Base-by-base conservation (phyloP, 768 basidiomycete species). In the Mycena olivaceomarginata region DNA sequence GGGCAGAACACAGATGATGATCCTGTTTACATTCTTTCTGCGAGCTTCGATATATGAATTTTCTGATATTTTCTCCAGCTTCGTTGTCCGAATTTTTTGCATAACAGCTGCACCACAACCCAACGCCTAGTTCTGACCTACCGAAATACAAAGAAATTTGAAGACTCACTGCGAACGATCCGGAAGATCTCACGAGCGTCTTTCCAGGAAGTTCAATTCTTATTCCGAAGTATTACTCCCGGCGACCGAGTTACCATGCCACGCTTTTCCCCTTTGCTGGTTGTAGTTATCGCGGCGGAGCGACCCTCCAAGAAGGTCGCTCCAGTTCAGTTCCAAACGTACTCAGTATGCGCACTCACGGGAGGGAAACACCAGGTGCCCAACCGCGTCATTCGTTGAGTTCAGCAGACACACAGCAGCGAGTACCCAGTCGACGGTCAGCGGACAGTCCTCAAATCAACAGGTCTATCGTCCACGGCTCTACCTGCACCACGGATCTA, bases 331-430 rank as follows among this genome's bases (percentile, higher is more conserved):
- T 63, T 66, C 64, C 8, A 16, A 25, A 31, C 4, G 31, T 31
- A 53, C 22, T 5, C 5, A 6, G 25, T 22, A 8, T 8, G 39
- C 51, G 65, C 15, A 39, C 37, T 53, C 20, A 68, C 67, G 11
- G 31, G 11, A 10, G 15, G 31, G 16, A 43, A 5, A 46, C 22
- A 9, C 18, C 40, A 78, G 74, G 59, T 48, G 1, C 69, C 75
- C 63, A 78, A 62, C 66, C 77, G 77, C 9, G 77, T 70, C 1
- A 45, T 78, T 25, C 51, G 72, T 74, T 46, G 45, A 77, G 46
- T 68, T 41, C 3, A 31, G 31, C 31, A 31, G 31, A 31, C 4
- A 31, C 31, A 31, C 31, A 31, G 31, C 41, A 39, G 25, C 45
- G 57, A 59, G 10, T 68, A 67, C 40, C 70, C 70, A 6, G 37